Conservation (phyloP, 2,329 filamentous ascomycete genomes). For the Rasamsonia emersonii region DNA sequence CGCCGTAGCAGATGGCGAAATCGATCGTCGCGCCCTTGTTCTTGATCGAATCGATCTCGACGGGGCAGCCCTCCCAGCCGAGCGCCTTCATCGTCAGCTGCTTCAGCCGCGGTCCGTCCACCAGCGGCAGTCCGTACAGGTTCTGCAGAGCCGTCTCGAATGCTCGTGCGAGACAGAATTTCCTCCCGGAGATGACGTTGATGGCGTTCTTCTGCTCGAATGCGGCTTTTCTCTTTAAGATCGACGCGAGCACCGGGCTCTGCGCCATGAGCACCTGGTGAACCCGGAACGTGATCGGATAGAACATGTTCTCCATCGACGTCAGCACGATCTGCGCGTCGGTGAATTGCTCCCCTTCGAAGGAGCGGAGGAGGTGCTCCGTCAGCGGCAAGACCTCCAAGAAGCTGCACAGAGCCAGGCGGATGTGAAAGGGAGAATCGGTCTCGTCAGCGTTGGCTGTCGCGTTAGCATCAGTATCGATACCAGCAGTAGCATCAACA, state of each 20-base stretch:
- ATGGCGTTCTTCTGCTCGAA: slow-evolving; percentile 7
- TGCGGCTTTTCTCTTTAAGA: slow-evolving; percentile 10
- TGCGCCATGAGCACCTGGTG: slow-evolving; percentile 18
- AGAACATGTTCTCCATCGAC: slow-evolving; percentile 12
- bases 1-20: slow-evolving; percentile 23
- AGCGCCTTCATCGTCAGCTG: slow-evolving; percentile 9
- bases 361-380: slow-evolving; percentile 11
- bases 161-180: slow-evolving; percentile 16
- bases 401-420: no score
- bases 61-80: slow-evolving; percentile 8
- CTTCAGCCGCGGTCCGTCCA: slow-evolving; percentile 11
- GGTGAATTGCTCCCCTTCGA: slow-evolving; percentile 10
- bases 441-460: no score
- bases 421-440: no score
- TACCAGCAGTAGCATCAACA: no score
- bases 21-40: slow-evolving; percentile 16
- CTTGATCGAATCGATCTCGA: slow-evolving; percentile 7
- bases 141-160: slow-evolving; percentile 19
- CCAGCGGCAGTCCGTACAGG: slow-evolving; percentile 18
- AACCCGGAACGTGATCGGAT: slow-evolving; percentile 10
- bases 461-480: no score
- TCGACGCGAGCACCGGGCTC: slow-evolving; percentile 14
- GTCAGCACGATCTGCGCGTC: slow-evolving; percentile 16
- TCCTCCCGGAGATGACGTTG: slow-evolving; percentile 12
- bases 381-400: no score